These are phyloP conservation scores for Boletus subcaerulescens DNA, from an alignment of 768 basidiomycete genomes.

Conservation along the genomic window DNA sequence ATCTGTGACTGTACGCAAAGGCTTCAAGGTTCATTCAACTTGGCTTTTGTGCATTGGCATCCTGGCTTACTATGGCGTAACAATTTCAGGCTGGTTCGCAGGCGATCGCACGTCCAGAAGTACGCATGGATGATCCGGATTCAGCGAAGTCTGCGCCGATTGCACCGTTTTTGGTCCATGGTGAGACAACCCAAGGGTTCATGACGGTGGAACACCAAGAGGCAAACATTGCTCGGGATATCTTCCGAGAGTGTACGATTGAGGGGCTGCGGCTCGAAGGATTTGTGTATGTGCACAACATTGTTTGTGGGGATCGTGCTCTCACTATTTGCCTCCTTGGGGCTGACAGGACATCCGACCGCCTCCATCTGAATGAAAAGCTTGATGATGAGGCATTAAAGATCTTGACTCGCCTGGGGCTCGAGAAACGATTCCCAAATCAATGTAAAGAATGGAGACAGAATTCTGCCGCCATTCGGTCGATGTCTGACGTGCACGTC, in stretches of 20 bases:
- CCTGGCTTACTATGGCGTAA: not conserved
- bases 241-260: not conserved
- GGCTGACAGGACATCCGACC: too few species aligned
- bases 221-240: not conserved
- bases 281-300: too few species aligned
- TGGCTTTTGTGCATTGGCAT: not conserved
- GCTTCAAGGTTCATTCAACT: slow-evolving; percentile 41
- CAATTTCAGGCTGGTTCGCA: slow-evolving; percentile 10
- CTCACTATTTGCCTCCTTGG: too few species aligned
- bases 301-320: too few species aligned
- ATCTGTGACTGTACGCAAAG: slow-evolving; percentile 39
- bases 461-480: not conserved
- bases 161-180: slow-evolving; percentile 33
- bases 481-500: not conserved
- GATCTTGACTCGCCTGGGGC: too few species aligned
- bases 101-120: slow-evolving; percentile 8
- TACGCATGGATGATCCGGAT: slow-evolving; percentile 3
- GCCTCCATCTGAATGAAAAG: too few species aligned
- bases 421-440: too few species aligned
- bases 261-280: too few species aligned
- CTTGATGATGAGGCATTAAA: too few species aligned
- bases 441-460: too few species aligned
- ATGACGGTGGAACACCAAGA: slow-evolving; percentile 32
- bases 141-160: slow-evolving; percentile 4
- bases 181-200: slow-evolving; percentile 42